Evolutionary conservation across 352 stramenopile genomes (phyloP).

Genomic region (Lagenidium giganteum): DNA sequence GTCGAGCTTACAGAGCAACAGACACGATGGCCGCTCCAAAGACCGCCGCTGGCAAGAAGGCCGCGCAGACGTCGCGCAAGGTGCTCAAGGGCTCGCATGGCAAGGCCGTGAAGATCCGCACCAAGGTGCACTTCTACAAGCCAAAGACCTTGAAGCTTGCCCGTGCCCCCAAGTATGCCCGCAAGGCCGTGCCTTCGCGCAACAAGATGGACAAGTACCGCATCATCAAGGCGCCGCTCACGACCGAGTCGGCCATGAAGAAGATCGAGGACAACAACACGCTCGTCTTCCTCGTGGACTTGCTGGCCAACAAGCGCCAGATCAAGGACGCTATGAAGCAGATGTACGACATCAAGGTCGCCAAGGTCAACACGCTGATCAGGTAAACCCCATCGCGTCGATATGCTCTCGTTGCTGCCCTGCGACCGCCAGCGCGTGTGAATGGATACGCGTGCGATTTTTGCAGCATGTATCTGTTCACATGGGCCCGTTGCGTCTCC

Average conservation of each 20-base stretch:
- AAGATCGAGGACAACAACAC: slow-evolving; percentile 99
- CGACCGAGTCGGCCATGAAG: slow-evolving; percentile 99
- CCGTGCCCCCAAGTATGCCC: slow-evolving; percentile 92
- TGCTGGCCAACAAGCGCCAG: slow-evolving; percentile 99
- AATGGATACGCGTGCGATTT: too few relatives aligned
- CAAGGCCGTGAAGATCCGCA: slow-evolving; percentile 97
- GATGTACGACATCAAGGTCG: slow-evolving; percentile 98
- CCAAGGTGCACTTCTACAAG: slow-evolving; percentile 99
- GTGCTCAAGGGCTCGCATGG: slow-evolving; percentile 93
- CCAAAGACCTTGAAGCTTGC: slow-evolving; percentile 94
- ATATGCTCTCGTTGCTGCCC: too few relatives aligned
- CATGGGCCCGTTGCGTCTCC: too few relatives aligned
- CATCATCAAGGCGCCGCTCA: slow-evolving; percentile 99
- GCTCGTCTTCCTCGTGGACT: slow-evolving; percentile 99
- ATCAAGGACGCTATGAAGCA: slow-evolving; percentile 99
- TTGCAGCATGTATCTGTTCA: too few relatives aligned
- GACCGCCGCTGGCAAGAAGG: slow-evolving; percentile 82
- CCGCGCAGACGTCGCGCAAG: slow-evolving; percentile 88
- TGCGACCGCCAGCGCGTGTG: too few relatives aligned
- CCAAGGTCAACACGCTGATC: slow-evolving; percentile 99
- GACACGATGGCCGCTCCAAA: slow-evolving; percentile 68
- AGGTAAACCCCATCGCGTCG: slow-evolving; percentile 82
- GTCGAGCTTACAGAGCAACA: too few relatives aligned
- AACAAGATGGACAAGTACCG: slow-evolving; percentile 96
- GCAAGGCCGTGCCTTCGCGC: slow-evolving; percentile 87